A percentile compares a stretch with the other conserved stretches of the same genome.
phyloP scores from a whole-genome alignment of 345 rosid genomes.

The Luvunga scandens region DNA sequence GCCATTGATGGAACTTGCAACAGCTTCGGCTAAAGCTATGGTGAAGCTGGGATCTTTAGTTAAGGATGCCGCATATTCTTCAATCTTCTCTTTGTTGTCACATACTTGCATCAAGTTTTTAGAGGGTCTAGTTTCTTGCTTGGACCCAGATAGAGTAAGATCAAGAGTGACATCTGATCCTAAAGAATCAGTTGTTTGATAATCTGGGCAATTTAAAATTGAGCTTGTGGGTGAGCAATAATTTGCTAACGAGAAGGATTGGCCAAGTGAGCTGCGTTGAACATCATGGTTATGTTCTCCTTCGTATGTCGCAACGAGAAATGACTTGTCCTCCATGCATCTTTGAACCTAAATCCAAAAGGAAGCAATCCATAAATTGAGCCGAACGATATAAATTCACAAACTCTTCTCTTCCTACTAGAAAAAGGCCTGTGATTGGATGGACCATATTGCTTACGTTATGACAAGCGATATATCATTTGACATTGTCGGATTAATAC shows the following conservation, averaged over 20 bases:
- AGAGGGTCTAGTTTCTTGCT: background rate
- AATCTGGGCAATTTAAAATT: background rate
- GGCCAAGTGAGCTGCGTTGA: background rate
- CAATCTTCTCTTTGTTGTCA: slow-evolving; percentile 1
- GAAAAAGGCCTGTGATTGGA: no score
- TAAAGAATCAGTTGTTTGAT: background rate
- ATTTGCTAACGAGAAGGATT: background rate
- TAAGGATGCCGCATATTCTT: slow-evolving; percentile 39
- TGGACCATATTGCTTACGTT: no score
- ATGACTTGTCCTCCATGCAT: slow-evolving; percentile 37
- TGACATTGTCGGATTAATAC: no score
- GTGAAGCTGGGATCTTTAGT: slow-evolving; percentile 43
- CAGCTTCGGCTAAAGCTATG: slow-evolving; percentile 39
- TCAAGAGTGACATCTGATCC: slow-evolving; percentile 23
- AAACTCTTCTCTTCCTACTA: no score
- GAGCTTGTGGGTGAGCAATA: slow-evolving; percentile 5
- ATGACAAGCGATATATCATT: no score
- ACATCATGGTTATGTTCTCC: slow-evolving; percentile 57
- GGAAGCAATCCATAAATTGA: no score
- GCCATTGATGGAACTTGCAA: slow-evolving; percentile 34
- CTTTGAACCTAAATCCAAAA: slow-evolving; percentile 44
- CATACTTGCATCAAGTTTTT: background rate
- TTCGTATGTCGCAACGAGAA: slow-evolving; percentile 51
- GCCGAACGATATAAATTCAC: no score
- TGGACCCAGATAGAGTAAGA: slow-evolving; percentile 29